Base-by-base conservation (phyloP, 2,329 filamentous ascomycete species). In the Penicillium sp. region DNA sequence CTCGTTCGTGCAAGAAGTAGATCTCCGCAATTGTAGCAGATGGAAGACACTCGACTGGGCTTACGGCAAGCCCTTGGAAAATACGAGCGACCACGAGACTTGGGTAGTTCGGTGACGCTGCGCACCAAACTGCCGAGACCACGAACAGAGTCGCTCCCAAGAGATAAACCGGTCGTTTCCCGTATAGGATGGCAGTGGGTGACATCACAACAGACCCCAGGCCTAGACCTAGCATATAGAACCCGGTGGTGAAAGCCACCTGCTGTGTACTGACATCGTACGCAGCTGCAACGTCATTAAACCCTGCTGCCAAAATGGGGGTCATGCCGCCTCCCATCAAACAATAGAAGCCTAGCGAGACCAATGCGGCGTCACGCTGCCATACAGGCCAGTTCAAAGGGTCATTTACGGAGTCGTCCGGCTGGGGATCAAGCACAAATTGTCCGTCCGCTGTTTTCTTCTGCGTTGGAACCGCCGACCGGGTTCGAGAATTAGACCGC, bases 11-110 rank as follows among this genome's bases (percentile, higher is more conserved):
- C 19, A 97, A 75, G 64, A 95, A 96, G 73, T 90, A 97, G 53
- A 97, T 96, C 68, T 97, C 91, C 3, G 90, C 89, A 61, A 97
- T 91, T 0, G 89, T 95, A 15, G 91, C 90, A 4, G 88, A 95
- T 0, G 91, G 91, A 28, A 97, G 77, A 62, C 89, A 95, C 67
- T 97, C 91, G 8, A 95, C 88, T 0, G 89, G 88, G 57, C 87
- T 93, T 43, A 96, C 84, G 0, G 89, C 85, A 9, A 96, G 75
- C 3, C 91, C 93, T 67, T 94, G 88, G 53, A 96, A 85, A 42
- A 97, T 82, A 47, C 91, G 80, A 24, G 88, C 91, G 8, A 89
- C 68, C 6, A 95, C 75, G 33, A 97, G 76, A 9, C 88, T 95
- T 2, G 77, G 68, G 64, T 91, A 96, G 59, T 76, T 88, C 0